These are phyloP conservation scores for Cutaneotrichosporon curvatum DNA, from an alignment of 1,284 basidiomycete genomes.

Conservation along the genomic window DNA sequence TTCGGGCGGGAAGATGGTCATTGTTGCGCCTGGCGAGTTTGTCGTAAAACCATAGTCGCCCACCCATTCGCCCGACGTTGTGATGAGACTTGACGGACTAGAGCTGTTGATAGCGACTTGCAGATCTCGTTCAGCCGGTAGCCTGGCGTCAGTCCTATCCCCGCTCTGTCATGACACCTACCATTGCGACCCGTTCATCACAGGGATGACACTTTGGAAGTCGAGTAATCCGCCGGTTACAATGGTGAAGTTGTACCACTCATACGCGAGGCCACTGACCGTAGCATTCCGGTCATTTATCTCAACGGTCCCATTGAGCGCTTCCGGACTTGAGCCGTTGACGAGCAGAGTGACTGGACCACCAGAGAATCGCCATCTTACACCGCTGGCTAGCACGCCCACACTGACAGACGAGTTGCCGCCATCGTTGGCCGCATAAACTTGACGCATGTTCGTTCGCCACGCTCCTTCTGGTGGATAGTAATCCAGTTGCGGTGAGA, in stretches of 20 bases:
- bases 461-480: not conserved
- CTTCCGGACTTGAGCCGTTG: not conserved
- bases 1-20: not conserved
- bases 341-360: not conserved
- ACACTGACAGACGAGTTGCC: no score
- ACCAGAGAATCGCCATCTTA: not conserved
- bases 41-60: not conserved
- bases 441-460: not conserved
- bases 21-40: not conserved
- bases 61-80: not conserved
- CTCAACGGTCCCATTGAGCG: not conserved
- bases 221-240: no score
- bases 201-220: no score
- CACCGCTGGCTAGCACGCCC: no score
- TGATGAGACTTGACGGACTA: not conserved
- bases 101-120: no score
- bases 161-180: no score
- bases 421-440: no score
- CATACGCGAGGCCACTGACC: not conserved
- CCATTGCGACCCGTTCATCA: no score
- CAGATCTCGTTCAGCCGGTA: no score
- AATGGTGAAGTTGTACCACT: slow-evolving; percentile 1
- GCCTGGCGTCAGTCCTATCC: no score
- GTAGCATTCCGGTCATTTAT: not conserved
- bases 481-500: not conserved